These are phyloP conservation scores for Cryphonectria japonica DNA, from an alignment of 2,329 filamentous ascomycete species.

Conservation along the genomic window DNA sequence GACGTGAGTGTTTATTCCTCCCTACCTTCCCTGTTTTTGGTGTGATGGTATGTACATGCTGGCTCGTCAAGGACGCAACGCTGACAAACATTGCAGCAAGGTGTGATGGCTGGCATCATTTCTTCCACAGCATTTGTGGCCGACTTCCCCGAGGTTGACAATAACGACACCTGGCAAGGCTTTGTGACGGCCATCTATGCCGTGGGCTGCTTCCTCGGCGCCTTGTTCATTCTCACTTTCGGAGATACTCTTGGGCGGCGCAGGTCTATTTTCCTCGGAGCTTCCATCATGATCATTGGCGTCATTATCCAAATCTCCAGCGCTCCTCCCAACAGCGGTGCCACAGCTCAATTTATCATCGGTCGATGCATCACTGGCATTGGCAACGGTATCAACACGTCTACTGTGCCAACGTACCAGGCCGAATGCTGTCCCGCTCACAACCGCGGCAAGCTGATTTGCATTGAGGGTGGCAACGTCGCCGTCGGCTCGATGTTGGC, in stretches of 20 bases:
- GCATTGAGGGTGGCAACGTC: conserved; percentile 53
- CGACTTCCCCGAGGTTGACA: conserved; percentile 39
- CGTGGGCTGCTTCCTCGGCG: conserved; percentile 47
- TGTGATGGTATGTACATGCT: background rate
- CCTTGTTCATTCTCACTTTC: conserved; percentile 44
- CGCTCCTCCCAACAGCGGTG: conserved; percentile 49
- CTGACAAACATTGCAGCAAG: conserved; percentile 24
- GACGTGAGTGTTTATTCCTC: conserved; percentile 15
- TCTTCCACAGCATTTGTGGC: conserved; percentile 18
- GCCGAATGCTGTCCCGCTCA: conserved; percentile 49
- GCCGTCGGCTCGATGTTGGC: conserved; percentile 48
- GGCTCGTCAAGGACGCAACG: background rate
- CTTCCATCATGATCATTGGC: conserved; percentile 57
- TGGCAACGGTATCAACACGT: conserved; percentile 55
- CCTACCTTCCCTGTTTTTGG: background rate
- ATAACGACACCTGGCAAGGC: conserved; percentile 39
- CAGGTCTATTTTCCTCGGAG: conserved; percentile 57
- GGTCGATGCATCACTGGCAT: conserved; percentile 55
- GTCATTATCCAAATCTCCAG: conserved; percentile 57
- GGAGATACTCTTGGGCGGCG: conserved; percentile 60
- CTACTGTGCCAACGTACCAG: conserved; percentile 49
- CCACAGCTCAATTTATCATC: conserved; percentile 53
- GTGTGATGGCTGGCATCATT: conserved; percentile 30
- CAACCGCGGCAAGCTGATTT: conserved; percentile 64
- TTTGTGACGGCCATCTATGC: conserved; percentile 48